phyloP scores from a whole-genome alignment of 345 rosid genomes.

The Euphorbia peplus region DNA sequence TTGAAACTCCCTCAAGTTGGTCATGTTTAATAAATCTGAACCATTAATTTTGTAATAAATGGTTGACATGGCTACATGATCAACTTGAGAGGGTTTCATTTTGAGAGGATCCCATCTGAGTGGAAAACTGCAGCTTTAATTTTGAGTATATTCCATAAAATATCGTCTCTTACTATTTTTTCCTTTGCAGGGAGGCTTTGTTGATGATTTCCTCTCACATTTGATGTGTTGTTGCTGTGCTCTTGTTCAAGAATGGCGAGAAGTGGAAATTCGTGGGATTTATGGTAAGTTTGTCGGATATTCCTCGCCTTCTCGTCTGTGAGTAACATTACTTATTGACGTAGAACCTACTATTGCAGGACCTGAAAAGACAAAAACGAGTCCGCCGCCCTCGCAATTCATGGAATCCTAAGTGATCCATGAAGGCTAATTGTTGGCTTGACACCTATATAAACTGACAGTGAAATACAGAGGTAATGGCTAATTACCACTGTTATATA shows the following conservation, averaged over 20 bases:
- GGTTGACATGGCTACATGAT: too few species aligned
- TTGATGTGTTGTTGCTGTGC: conserved; percentile 98
- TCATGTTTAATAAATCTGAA: too few species aligned
- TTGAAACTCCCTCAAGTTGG: too few species aligned
- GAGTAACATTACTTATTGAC: background rate
- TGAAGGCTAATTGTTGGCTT: conserved; percentile 5
- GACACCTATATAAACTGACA: conserved; percentile 3
- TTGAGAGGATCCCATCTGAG: too few species aligned
- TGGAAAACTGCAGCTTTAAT: conserved; percentile 4
- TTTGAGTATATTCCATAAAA: background rate
- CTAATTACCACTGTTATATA: conserved; percentile 18
- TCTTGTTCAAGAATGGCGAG: conserved; percentile 96
- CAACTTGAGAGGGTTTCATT: too few species aligned
- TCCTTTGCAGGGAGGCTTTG: conserved; percentile 67
- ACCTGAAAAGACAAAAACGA: conserved; percentile 67
- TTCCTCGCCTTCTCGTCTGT: background rate
- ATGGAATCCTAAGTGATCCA: conserved; percentile 62
- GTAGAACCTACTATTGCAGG: conserved; percentile 40
- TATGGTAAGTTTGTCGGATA: conserved; percentile 42
- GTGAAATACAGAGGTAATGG: conserved; percentile 16
- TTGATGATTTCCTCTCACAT: conserved; percentile 96
- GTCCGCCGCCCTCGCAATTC: conserved; percentile 76
- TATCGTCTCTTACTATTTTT: background rate
- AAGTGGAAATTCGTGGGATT: conserved; percentile 82
- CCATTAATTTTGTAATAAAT: too few species aligned